Evolutionary conservation across 805 yeast genomes (phyloP).

Genomic region (Lipomyces sp.): DNA sequence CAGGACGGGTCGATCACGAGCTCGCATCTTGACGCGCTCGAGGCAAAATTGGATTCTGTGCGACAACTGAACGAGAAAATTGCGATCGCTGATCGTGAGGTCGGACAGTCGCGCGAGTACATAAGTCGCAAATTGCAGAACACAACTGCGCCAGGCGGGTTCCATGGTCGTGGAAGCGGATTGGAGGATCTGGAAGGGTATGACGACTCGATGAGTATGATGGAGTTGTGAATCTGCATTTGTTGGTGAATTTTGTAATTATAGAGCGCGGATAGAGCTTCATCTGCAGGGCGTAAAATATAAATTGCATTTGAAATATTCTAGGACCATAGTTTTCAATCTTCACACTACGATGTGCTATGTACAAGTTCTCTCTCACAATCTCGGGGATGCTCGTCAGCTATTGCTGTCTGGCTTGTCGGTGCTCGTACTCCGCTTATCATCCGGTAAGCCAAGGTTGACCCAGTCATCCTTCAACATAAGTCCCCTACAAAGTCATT

Average conservation of each 20-base stretch:
- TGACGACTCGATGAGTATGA: constrained; percentile 2
- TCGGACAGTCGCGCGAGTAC: constrained; percentile 34
- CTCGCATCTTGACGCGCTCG: constrained; percentile 18
- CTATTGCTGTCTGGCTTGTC: neutral
- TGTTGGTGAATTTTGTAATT: neutral
- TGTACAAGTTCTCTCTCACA: neutral
- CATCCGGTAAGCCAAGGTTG: constrained; percentile 65
- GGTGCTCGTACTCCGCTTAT: constrained; percentile 44
- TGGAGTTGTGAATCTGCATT: neutral
- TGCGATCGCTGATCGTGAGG: constrained; percentile 20
- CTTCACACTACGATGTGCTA: neutral
- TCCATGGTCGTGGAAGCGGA: neutral
- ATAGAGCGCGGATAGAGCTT: neutral
- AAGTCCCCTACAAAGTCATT: constrained; percentile 46
- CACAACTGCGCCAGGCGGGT: neutral
- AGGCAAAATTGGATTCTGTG: constrained; percentile 15
- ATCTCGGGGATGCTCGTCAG: neutral
- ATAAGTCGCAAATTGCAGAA: constrained; percentile 4
- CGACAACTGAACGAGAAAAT: constrained; percentile 25
- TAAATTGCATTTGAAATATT: constrained; percentile 7
- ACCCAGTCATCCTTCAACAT: constrained; percentile 66
- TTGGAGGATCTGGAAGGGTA: neutral
- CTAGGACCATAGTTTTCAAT: neutral
- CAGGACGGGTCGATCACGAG: constrained; percentile 11
- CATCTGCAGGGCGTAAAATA: neutral